Base-by-base conservation (phyloP, 2,329 filamentous ascomycete species). In the Pseudogymnoascus sp. region DNA sequence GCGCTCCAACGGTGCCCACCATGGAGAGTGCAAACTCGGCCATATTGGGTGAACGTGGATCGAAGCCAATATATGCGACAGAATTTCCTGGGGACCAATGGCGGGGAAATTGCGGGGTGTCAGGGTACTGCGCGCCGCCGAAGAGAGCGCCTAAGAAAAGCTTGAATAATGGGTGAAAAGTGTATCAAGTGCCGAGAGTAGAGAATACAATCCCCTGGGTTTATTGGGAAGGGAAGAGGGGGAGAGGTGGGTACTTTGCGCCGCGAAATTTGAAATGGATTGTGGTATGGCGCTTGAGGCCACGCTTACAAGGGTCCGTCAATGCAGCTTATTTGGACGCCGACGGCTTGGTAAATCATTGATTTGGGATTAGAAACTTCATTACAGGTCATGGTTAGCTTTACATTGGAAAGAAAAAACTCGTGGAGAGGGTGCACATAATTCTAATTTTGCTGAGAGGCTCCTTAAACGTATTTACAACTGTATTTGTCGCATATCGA, bases 1-100 rank as follows among this genome's bases (percentile, higher is more conserved):
- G 67, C 52, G 77, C 68, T 62, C 76, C 76, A 10, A 77, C 73
- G 1, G 75, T 74, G 60, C 73, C 75, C 10, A 77, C 71, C 2
- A 76, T 71, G 58, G 71, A 73, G 23, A 78, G 67, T 12, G 74
- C 72, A 28, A 71, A 66, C 67, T 78, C 76, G 55, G 73, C 73
- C 60, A 72, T 72, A 63, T 68, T 55, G 37, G 10, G 59, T 18
- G 23, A 30, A 45, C 26, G 45, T 52, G 23, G 3, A 18, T 52
- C 45, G 45, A 18, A 52, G 8, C 23, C 45, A 52, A 30, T 28
- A 30, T 30, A 23, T 52, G 26, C 45, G 8, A 52, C n/a, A 52
- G 45, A 19, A 30, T 28, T 48, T 52, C 45, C 12, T 18, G 45
- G n/a, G 45, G 45, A 15, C 8, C 45, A 52, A 52, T 52, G 23